Evolutionary conservation across 345 rosid genomes (phyloP), one percentile per base, ranked within the genome.

Genomic region (Salix exigua): DNA sequence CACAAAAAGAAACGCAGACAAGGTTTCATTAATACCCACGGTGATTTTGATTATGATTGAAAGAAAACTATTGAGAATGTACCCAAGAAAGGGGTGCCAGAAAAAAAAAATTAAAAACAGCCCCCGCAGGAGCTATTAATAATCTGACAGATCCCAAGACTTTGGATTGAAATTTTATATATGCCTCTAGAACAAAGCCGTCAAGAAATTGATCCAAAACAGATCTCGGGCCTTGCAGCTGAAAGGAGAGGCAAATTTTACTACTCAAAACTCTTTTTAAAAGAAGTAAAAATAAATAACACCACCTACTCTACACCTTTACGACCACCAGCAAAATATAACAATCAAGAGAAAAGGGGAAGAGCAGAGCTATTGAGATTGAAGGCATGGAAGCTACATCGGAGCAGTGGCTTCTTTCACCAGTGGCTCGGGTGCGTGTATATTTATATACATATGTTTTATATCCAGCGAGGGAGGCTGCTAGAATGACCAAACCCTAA

Each of bases 101-200:
- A 88, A 70, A 69, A 77, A 77, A 30, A 30, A 3, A 30, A 30
- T 30, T 30, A 50, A 46, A 12, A 51, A 4, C 1, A 40, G 44
- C 44, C 44, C 50, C 50, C 17, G 17, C 5, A 44, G 23, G 4
- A 23, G 62, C 62, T 0, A 55, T 9, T n/a, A 26, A 14, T 31
- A 79, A 78, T 81, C 78, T 70, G 82, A 48, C 78, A 51, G 44
- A 37, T 80, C 83, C 79, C 68, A 33, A 72, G 53, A 44, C 82
- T 73, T 78, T 58, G 74, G 75, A 58, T 12, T 2, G 62, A 23
- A 28, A 72, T 3, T 86, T 72, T 38, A 67, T 89, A 17, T 89
- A 55, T 80, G 89, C 91, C 90, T 72, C 90, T 68, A 88, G 91
- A 89, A 89, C 93, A 89, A 89, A 85, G 93, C 93, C 75, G 51